Evolutionary conservation across 495 filamentous ascomycete species (phyloP), one percentile per base, ranked within the genome.

Genomic region (Aspergillus baeticus): DNA sequence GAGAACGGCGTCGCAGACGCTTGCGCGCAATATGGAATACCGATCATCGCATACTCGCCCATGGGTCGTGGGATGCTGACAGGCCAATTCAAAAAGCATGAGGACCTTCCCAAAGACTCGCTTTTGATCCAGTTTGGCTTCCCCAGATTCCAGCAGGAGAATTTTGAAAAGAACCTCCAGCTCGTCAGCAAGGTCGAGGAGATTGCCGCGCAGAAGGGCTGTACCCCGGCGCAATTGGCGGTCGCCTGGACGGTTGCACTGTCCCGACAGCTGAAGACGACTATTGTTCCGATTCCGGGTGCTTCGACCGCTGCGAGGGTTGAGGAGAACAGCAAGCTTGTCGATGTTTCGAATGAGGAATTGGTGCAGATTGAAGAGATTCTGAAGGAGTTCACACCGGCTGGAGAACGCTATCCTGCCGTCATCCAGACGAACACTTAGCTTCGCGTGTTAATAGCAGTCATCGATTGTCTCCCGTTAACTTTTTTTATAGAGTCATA

Each of bases 211-310:
- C 65, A 71, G 60, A 91, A 89, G 73, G 81, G 79, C 14, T 83
- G 79, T 59, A 89, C 84, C 11, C 70, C 84, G 0, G 82, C 83
- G 0, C 88, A 95, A 74, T 65, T 92, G 20, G 89, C 87, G 7
- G 73, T 93, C 42, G 75, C 68, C 29, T 95, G 89, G 88, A 74
- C 81, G 1, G 62, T 65, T 20, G 66, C 71, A 0, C 66, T 81
- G 42, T 74, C 77, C 26, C 66, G 72, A 22, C 67, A 73, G 35
- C 81, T 80, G 5, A 74, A 80, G 57, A 77, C 81, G 3, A 67
- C 71, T 4, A 84, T 91, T 61, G 83, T 92, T 36, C 89, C 89
- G 2, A 90, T 94, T 54, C 88, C 87, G 0, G 88, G 90, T 3
- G 79, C 86, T 11, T 84, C 80, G 29, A 77, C 71, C 1, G 71